A percentile compares a stretch with the other conserved stretches of the same genome.
Conservation (phyloP, 371 early-diverging fungal species). For the Capniomyces stellatus region DNA sequence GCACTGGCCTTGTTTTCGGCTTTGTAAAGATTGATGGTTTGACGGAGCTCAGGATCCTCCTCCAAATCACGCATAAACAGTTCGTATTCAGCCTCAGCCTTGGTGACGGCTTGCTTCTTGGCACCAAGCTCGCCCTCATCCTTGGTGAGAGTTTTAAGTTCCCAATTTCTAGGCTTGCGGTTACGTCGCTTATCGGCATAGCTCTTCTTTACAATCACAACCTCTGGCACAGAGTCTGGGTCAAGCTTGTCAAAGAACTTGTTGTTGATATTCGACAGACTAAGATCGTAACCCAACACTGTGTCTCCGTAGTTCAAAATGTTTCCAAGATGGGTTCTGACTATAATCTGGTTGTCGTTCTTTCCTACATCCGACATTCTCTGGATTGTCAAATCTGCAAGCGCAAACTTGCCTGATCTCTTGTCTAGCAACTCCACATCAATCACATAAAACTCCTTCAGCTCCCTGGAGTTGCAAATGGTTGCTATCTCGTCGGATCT, state of each 20-base stretch:
- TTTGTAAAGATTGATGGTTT: constrained; percentile 78
- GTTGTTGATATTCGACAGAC: constrained; percentile 80
- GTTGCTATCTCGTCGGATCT: constrained; percentile 53
- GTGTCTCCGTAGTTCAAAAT: constrained; percentile 82
- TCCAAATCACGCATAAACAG: constrained; percentile 58
- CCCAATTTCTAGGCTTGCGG: constrained; percentile 74
- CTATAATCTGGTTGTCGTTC: constrained; percentile 66
- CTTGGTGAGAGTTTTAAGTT: constrained; percentile 67
- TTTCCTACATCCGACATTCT: constrained; percentile 61
- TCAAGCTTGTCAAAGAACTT: constrained; percentile 51
- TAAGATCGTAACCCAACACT: constrained; percentile 79
- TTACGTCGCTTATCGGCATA: constrained; percentile 79
- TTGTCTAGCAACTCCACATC: constrained; percentile 67
- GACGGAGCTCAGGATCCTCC: constrained; percentile 84
- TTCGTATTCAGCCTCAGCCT: constrained; percentile 40
- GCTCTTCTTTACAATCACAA: constrained; percentile 74
- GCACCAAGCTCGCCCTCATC: constrained; percentile 46
- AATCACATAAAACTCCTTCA: constrained; percentile 83
- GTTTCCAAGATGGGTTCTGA: constrained; percentile 84
- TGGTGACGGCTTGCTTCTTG: constrained; percentile 52
- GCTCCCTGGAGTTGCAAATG: constrained; percentile 47
- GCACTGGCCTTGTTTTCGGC: background rate
- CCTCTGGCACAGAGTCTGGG: constrained; percentile 54
- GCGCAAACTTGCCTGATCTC: constrained; percentile 41
- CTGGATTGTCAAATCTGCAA: constrained; percentile 64